Base-by-base conservation (phyloP, 106 monocot species). In the Dioscorea alata region DNA sequence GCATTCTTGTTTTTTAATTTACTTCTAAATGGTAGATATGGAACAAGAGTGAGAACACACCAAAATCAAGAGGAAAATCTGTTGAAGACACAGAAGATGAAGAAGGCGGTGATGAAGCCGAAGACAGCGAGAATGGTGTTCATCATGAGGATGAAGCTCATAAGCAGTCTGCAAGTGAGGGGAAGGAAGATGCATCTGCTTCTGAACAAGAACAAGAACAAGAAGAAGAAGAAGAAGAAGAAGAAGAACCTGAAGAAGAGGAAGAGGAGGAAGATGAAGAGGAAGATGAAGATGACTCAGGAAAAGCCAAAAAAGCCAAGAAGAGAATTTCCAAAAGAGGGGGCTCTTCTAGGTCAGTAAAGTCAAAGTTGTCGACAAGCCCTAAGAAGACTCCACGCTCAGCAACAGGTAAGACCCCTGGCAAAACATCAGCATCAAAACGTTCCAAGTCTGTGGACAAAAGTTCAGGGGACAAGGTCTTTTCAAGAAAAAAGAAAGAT, bases 401-500 rank as follows among this genome's bases (percentile, higher is more conserved):
- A 50, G 52, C 34, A 53, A 57, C 61, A 17, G 23, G 61, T 14
- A 88, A 83, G 67, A 74, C 49, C 65, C 70, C 74, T 70, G n/a
- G 21, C 28, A 83, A 66, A 54, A 74, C 67, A 67, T 50, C 76
- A 60, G 32, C 82, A 20, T 78, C 70, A 7, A 73, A 73, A 71
- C 49, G 12, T 18, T 13, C 69, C 25, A 72, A 71, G 49, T 63
- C 20, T 34, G 81, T 80, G 59, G 61, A 34, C 20, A 69, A 70
- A 51, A 75, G 82, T 61, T 68, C 60, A 33, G 75, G 71, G 51
- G 86, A 70, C 51, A 88, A 88, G 77, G 91, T 92, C 20, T 88
- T 88, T 60, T 82, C 85, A 31, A 83, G 88, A 57, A 92, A 85
- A 69, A 92, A 78, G 78, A 88, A 74, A 71, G 67, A 23, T 50